Conservation (phyloP, 192 early-diverging fungal genomes). For the Coemansia sp. region DNA sequence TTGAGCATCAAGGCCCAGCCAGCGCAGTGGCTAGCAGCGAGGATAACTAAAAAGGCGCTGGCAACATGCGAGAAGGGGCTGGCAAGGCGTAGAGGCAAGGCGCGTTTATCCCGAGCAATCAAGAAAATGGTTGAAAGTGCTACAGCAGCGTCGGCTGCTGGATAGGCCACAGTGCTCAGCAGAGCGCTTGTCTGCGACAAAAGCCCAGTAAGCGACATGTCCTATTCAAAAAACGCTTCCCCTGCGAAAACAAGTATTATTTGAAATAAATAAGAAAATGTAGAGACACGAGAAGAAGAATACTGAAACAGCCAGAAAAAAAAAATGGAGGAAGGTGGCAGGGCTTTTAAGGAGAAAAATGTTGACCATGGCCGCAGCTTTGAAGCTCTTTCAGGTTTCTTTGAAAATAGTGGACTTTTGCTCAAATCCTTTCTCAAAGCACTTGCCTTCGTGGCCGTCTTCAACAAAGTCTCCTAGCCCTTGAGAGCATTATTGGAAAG, state of each 20-base stretch:
- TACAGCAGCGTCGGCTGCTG: background rate
- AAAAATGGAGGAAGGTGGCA: no score
- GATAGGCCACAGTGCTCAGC: background rate
- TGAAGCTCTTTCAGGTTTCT: no score
- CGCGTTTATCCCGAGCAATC: background rate
- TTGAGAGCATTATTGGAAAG: no score
- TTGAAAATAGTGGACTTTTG: background rate
- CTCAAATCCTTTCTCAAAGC: no score
- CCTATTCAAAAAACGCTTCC: background rate
- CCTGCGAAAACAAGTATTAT: no score
- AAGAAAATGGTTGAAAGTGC: background rate
- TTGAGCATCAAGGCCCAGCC: background rate
- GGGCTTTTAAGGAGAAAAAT: no score
- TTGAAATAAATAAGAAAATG: no score
- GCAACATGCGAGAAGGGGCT: background rate
- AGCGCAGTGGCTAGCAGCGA: conserved; percentile 2
- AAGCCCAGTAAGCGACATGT: background rate
- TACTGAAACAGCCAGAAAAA: no score
- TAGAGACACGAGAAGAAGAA: no score
- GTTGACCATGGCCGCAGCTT: no score
- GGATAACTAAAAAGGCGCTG: background rate
- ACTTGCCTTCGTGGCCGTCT: no score
- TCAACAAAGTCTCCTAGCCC: no score
- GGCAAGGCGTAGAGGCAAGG: background rate
- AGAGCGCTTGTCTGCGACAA: background rate